Evolutionary conservation across 495 filamentous ascomycete genomes (phyloP).

Genomic region (Wilcoxina mikolae): DNA sequence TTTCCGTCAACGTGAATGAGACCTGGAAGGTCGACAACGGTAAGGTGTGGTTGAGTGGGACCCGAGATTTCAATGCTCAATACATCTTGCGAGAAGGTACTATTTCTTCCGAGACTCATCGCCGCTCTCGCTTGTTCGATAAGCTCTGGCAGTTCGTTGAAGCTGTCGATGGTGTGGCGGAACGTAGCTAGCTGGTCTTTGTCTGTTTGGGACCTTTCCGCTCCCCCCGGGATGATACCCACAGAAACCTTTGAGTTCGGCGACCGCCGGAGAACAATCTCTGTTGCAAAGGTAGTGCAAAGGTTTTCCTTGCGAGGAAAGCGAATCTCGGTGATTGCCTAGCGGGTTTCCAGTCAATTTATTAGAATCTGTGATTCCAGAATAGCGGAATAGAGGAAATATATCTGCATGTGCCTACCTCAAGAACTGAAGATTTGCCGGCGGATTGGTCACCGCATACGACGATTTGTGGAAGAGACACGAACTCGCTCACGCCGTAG

Average conservation of each 20-base stretch:
- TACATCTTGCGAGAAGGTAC: conserved; percentile 34
- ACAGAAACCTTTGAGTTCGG: conserved; percentile 27
- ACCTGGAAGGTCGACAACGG: conserved; percentile 43
- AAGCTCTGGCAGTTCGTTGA: conserved; percentile 29
- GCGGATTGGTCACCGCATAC: conserved; percentile 50
- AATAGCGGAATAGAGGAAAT: too few species aligned
- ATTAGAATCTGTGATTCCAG: too few species aligned
- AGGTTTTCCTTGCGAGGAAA: conserved; percentile 42
- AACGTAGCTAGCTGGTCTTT: conserved; percentile 27
- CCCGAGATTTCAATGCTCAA: conserved; percentile 40
- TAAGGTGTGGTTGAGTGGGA: conserved; percentile 37
- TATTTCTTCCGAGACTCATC: not conserved
- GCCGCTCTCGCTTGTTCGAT: conserved; percentile 34
- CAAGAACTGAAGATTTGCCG: conserved; percentile 54
- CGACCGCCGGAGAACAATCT: conserved; percentile 40
- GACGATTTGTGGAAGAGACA: conserved; percentile 46
- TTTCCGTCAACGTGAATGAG: conserved; percentile 38
- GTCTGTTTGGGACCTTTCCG: conserved; percentile 21
- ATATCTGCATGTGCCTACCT: too few species aligned
- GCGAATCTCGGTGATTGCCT: conserved; percentile 48
- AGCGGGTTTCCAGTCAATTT: too few species aligned
- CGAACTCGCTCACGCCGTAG: conserved; percentile 41
- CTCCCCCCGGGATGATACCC: conserved; percentile 31
- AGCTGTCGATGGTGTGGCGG: conserved; percentile 29
- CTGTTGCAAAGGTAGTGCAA: conserved; percentile 45